Evolutionary conservation across 2,329 filamentous ascomycete species (phyloP), one percentile per base, ranked within the genome.

Genomic region (Trichoderma sp.): DNA sequence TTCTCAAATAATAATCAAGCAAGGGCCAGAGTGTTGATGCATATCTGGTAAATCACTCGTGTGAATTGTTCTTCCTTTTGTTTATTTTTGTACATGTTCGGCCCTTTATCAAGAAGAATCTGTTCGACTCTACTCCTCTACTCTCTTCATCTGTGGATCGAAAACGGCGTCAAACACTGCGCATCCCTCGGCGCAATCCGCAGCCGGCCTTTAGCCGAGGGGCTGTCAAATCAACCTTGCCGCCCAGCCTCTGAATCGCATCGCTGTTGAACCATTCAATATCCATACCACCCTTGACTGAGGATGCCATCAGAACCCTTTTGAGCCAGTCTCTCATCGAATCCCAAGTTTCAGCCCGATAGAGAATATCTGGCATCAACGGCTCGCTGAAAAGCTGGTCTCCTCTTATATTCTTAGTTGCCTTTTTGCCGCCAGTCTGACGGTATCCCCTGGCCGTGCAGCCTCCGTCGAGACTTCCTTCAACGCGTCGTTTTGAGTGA

Each of bases 321-420:
- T 43, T 68, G 26, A 51, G 34, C 7, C 45, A 24, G 17, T 50
- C 10, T 52, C 21, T 30, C 28, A 24, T 34, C 61, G 26, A 14
- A 52, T 26, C 21, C 24, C 26, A 39, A 14, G 56, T 65, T 65
- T 68, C 69, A 63, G 69, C 64, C 65, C 65, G 48, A 55, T 17
- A 54, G 44, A 48, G 47, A 58, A 43, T 19, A 17, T 43, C 48
- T 48, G 12, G 48, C 34, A 17, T 28, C 6, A 26, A 26, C 2
- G 6, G 15, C 17, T 15, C 14, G 15, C 2, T 41, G 39, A 39
- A 26, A 24, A 45, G 2, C 17, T 39, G 10, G 26, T 24, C 28
- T 47, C n/a, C 7, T 15, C 34, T 7, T 24, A 30, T 26, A 55
- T 47, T 15, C 21, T 3, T 50, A 30, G 34, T 39, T 30, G 14